These are phyloP conservation scores for Funneliformis caledonium DNA, from an alignment of 371 early-diverging fungal genomes.

Conservation along the genomic window DNA sequence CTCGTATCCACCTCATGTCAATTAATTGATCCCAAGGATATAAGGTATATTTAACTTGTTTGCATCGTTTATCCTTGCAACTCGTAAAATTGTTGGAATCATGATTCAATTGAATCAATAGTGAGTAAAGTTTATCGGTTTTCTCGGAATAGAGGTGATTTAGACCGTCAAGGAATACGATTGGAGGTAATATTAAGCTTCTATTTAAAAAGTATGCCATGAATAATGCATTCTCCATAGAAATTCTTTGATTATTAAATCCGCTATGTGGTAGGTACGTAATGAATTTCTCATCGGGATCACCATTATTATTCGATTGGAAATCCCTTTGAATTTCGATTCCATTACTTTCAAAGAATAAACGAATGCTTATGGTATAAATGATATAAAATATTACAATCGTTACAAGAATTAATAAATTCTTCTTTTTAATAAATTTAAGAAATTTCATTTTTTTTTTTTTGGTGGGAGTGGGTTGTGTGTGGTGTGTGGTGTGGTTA, in stretches of 20 bases:
- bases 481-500: no score
- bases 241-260: slow-evolving; percentile 64
- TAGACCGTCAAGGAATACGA: no score
- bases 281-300: slow-evolving; percentile 47
- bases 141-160: background rate
- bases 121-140: background rate
- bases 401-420: no score
- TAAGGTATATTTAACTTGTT: background rate
- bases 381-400: no score
- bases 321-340: no score
- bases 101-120: background rate
- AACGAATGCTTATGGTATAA: no score
- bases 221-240: slow-evolving; percentile 59
- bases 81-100: background rate
- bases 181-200: slow-evolving; percentile 59
- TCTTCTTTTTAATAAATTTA: no score
- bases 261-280: slow-evolving; percentile 66
- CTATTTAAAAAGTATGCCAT: slow-evolving; percentile 58
- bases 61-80: background rate
- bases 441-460: no score
- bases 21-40: slow-evolving; percentile 17
- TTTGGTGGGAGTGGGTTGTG: no score
- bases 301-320: no score
- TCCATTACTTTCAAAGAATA: no score
- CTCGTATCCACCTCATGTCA: background rate